These are phyloP conservation scores for Metschnikowia borealis DNA, from an alignment of 805 yeast genomes.

Conservation along the genomic window DNA sequence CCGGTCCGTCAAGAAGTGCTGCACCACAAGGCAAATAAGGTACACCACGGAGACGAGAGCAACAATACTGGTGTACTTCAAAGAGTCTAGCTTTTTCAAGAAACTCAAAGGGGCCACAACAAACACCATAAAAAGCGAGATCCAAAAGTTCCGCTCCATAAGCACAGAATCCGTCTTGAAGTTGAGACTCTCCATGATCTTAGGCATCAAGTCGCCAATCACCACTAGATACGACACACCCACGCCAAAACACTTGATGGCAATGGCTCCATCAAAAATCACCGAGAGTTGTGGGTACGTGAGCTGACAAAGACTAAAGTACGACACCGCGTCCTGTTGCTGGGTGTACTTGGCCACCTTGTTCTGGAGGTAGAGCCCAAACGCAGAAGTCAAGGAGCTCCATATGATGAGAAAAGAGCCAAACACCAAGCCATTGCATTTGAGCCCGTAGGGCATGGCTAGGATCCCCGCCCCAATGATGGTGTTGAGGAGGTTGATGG, in stretches of 20 bases:
- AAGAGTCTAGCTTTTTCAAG: slow-evolving; percentile 59
- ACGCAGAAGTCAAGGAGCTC: slow-evolving; percentile 64
- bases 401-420: slow-evolving; percentile 54
- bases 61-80: slow-evolving; percentile 67
- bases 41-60: slow-evolving; percentile 66
- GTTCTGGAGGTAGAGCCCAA: slow-evolving; percentile 62
- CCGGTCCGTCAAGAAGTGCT: slow-evolving; percentile 36
- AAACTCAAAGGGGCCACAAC: slow-evolving; percentile 63
- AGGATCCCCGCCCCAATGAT: slow-evolving; percentile 78
- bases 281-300: slow-evolving; percentile 70
- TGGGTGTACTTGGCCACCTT: slow-evolving; percentile 52
- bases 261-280: slow-evolving; percentile 70
- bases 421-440: slow-evolving; percentile 58
- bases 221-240: slow-evolving; percentile 67
- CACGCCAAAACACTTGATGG: slow-evolving; percentile 77
- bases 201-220: slow-evolving; percentile 74
- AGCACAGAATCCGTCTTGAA: slow-evolving; percentile 21
- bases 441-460: slow-evolving; percentile 71
- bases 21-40: slow-evolving; percentile 51
- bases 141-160: slow-evolving; percentile 48
- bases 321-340: slow-evolving; percentile 40
- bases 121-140: slow-evolving; percentile 45
- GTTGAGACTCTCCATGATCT: slow-evolving; percentile 40
- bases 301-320: slow-evolving; percentile 45
- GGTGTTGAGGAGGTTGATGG: slow-evolving; percentile 67